Percentiles rank a stretch among this genome's conserved stretches.
phyloP scores from a whole-genome alignment of 805 yeast species.

The Cyberlindnera xishuangbannaensis region DNA sequence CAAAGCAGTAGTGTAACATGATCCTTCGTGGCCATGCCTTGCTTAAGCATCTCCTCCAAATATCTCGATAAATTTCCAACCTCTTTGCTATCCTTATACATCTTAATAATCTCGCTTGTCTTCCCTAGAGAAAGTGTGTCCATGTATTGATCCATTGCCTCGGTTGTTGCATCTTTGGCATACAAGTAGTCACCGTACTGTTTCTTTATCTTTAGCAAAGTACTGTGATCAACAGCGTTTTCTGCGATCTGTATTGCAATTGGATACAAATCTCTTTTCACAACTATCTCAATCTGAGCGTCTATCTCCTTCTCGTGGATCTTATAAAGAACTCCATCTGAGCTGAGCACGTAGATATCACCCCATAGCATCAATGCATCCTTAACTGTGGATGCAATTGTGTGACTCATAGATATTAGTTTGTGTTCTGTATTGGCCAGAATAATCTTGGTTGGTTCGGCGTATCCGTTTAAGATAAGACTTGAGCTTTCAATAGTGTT shows the following conservation, averaged over 20 bases:
- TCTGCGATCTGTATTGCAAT: slow-evolving; percentile 69
- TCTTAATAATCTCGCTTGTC: slow-evolving; percentile 72
- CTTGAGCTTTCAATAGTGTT: slow-evolving; percentile 31
- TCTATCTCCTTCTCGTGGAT: slow-evolving; percentile 59
- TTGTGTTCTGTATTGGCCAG: slow-evolving; percentile 68
- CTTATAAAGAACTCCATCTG: slow-evolving; percentile 70
- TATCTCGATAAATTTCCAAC: slow-evolving; percentile 59
- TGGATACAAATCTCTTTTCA: slow-evolving; percentile 63
- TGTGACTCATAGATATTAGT: slow-evolving; percentile 61
- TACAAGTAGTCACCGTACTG: slow-evolving; percentile 71
- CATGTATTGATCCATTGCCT: slow-evolving; percentile 73
- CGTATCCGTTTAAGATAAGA: slow-evolving; percentile 26
- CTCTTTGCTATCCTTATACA: slow-evolving; percentile 72
- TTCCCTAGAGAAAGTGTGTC: slow-evolving; percentile 47
- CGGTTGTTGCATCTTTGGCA: slow-evolving; percentile 55
- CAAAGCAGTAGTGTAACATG: slow-evolving; percentile 78
- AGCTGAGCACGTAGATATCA: slow-evolving; percentile 54
- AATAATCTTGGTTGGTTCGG: slow-evolving; percentile 48
- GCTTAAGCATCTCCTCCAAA: slow-evolving; percentile 52
- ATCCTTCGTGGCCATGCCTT: slow-evolving; percentile 58
- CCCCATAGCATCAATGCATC: slow-evolving; percentile 54
- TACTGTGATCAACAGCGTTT: slow-evolving; percentile 21
- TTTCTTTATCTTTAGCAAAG: slow-evolving; percentile 39
- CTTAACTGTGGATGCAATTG: slow-evolving; percentile 59
- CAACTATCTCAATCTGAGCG: slow-evolving; percentile 63